Base-by-base conservation (phyloP, 768 basidiomycete genomes). In the Phylloporus sp. region DNA sequence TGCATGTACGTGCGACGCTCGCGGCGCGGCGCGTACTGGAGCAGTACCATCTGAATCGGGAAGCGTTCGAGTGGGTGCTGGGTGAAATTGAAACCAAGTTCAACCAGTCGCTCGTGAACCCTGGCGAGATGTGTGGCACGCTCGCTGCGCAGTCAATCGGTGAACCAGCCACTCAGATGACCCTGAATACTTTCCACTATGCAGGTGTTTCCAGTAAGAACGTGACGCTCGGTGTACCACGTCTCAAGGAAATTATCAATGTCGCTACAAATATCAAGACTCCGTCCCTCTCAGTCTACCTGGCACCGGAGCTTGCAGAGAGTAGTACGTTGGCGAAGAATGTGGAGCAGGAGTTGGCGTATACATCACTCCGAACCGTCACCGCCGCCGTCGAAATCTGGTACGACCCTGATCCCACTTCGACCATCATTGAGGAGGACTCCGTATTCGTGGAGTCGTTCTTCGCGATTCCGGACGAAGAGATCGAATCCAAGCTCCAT, bases 201-300 rank as follows among this genome's bases (percentile, higher is more conserved):
- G 96, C 96, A 50, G 96, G 96, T 84, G 96, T 99, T 21, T 95
- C 96, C n/a, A 92, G 89, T 62, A 98, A 98, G 72, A 97, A 96
- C 69, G 96, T 99, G 40, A 99, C 96, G 0, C 90, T 98, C 49
- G 96, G 96, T 84, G 96, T 99, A 2, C 96, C 96, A 3, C 94
- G 96, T 68, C 68, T 99, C 54, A 98, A 98, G 73, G 96, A 98
- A 69, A 97, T 98, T 57, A 98, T 99, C 72, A 99, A 99, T 61
- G 94, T 98, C 49, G 96, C 96, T 0, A 89, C 86, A 17, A 94
- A 98, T 64, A 96, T 98, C 78, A 96, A 97, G 71, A 99, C 96
- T 0, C 96, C 96, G 0, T 95, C 92, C 0, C 77, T 96, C n/a
- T 86, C 84, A 21, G 91, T 99, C 35, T 95, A 91, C 65, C 78